Percentiles rank a stretch among this genome's conserved stretches.
Conservation (phyloP, 163 green algal species). For the Smithsoniella earleae region DNA sequence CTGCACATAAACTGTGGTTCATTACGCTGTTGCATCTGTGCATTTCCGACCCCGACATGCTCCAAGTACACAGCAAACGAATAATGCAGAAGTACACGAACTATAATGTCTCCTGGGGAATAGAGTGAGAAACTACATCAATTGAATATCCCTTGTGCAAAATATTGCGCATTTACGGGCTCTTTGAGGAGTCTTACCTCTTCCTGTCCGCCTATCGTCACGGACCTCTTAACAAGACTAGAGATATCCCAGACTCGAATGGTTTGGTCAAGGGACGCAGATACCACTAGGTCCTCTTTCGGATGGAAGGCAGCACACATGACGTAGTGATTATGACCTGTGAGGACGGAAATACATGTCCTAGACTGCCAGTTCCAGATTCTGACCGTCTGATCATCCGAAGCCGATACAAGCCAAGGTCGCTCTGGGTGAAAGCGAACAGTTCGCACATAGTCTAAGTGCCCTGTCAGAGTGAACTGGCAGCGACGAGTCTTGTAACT, state of each 20-base stretch:
- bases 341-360: constrained; percentile 85
- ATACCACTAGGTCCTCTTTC: constrained; percentile 97
- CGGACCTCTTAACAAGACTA: constrained; percentile 89
- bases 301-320: constrained; percentile 98
- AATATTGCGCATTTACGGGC: too few species aligned
- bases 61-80: too few species aligned
- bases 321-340: constrained; percentile 99
- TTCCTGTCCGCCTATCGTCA: constrained; percentile 53
- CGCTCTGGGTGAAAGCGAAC: constrained; percentile 92
- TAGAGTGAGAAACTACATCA: too few species aligned
- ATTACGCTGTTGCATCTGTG: too few species aligned
- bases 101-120: too few species aligned
- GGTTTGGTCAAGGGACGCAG: constrained; percentile 90
- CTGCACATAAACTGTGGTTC: not conserved
- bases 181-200: not conserved
- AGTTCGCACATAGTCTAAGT: constrained; percentile 99
- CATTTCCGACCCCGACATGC: too few species aligned
- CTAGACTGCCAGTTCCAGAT: constrained; percentile 99
- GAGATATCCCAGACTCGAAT: constrained; percentile 98
- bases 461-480: constrained; percentile 96
- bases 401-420: constrained; percentile 92
- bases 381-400: constrained; percentile 97
- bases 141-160: too few species aligned
- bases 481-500: constrained; percentile 95
- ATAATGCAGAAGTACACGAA: too few species aligned